Evolutionary conservation across 2,329 filamentous ascomycete genomes (phyloP).

Genomic region (Ilyonectria robusta): DNA sequence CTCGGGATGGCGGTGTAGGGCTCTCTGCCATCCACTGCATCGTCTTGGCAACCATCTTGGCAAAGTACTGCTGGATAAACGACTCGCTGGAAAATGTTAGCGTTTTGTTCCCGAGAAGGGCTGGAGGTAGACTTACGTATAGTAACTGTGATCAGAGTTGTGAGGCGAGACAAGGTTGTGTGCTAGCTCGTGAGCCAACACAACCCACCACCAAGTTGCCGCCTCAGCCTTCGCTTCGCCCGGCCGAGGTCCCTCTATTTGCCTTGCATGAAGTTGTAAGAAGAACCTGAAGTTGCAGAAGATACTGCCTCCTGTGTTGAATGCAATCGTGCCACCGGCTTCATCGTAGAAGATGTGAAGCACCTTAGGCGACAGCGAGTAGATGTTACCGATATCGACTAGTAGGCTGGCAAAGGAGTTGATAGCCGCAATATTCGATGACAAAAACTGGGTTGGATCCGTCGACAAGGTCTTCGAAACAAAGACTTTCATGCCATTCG

Average conservation of each 20-base stretch:
- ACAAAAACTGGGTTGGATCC: slow-evolving; percentile 69
- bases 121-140: slow-evolving; percentile 69
- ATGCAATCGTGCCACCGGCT: slow-evolving; percentile 86
- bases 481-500: slow-evolving; percentile 82
- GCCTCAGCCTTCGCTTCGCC: slow-evolving; percentile 75
- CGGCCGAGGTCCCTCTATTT: slow-evolving; percentile 54
- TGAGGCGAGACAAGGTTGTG: slow-evolving; percentile 91
- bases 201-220: slow-evolving; percentile 91
- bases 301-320: slow-evolving; percentile 88
- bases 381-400: slow-evolving; percentile 78
- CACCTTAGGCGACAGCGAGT: slow-evolving; percentile 76
- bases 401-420: slow-evolving; percentile 79
- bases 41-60: slow-evolving; percentile 74
- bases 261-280: slow-evolving; percentile 78
- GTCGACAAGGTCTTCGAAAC: slow-evolving; percentile 68
- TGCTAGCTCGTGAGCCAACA: slow-evolving; percentile 94
- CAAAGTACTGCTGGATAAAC: slow-evolving; percentile 84
- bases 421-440: slow-evolving; percentile 72
- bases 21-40: slow-evolving; percentile 51
- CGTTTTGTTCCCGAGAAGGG: slow-evolving; percentile 1
- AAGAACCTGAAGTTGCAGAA: slow-evolving; percentile 97
- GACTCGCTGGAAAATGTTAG: slow-evolving; percentile 70
- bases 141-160: slow-evolving; percentile 84
- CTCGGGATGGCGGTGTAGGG: slow-evolving; percentile 24
- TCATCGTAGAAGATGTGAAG: slow-evolving; percentile 93